These are phyloP conservation scores for Hericium rajendrae DNA, from an alignment of 768 basidiomycete genomes.

Conservation along the genomic window DNA sequence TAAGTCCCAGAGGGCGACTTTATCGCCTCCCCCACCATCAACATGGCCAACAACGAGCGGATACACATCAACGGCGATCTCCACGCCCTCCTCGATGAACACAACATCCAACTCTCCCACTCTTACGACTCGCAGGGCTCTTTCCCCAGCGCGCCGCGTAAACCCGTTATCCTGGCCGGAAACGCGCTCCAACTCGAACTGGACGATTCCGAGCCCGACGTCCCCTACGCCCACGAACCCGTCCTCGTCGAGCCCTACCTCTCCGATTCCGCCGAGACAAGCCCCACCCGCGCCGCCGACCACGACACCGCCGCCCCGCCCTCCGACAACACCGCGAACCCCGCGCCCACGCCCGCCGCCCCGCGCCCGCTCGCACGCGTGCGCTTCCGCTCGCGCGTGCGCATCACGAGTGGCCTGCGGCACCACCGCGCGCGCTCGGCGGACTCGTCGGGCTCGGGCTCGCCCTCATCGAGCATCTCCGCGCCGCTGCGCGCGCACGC, in stretches of 20 bases:
- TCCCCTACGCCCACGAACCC: neutral
- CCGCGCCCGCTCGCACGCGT: slow-evolving; percentile 27
- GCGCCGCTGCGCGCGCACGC: slow-evolving; percentile 56
- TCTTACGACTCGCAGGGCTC: neutral
- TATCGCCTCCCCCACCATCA: neutral
- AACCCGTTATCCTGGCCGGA: slow-evolving; percentile 24
- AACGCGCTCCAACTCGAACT: slow-evolving; percentile 24
- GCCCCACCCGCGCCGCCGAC: slow-evolving; percentile 17
- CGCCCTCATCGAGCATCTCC: slow-evolving; percentile 70
- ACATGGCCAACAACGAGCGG: neutral
- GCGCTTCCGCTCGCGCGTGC: slow-evolving; percentile 66
- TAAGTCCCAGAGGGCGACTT: neutral
- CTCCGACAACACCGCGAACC: neutral
- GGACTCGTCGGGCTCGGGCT: slow-evolving; percentile 13
- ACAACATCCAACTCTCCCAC: neutral
- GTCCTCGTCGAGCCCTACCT: neutral
- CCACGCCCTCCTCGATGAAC: neutral
- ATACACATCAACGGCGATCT: neutral
- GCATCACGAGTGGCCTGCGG: slow-evolving; percentile 63
- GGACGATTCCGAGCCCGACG: slow-evolving; percentile 19
- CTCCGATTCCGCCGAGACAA: slow-evolving; percentile 10
- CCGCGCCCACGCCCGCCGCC: neutral
- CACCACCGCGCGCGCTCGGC: slow-evolving; percentile 26
- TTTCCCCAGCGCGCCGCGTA: slow-evolving; percentile 1
- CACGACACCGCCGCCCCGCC: slow-evolving; percentile 15